A percentile compares a stretch with the other conserved stretches of the same genome.
phyloP scores from a whole-genome alignment of 106 monocot species.

The Acanthochlamys bracteata region DNA sequence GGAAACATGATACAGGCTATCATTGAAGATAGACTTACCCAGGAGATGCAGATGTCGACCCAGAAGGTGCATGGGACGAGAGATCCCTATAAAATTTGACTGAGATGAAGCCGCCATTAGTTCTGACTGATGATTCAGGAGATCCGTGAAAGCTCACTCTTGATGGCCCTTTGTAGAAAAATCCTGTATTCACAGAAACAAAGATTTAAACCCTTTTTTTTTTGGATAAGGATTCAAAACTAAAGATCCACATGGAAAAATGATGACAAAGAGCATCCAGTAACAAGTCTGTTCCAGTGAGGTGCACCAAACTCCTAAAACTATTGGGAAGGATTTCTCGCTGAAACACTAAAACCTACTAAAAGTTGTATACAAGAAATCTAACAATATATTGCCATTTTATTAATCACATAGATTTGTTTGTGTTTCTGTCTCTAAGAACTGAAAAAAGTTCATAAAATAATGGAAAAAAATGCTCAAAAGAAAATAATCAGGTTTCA shows the following conservation, averaged over 20 bases:
- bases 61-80: conserved; percentile 6
- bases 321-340: too few species aligned
- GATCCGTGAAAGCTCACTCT: conserved; percentile 62
- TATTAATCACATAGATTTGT: too few species aligned
- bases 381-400: too few species aligned
- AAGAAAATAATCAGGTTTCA: too few species aligned
- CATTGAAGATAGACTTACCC: conserved; percentile 27
- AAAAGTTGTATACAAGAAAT: too few species aligned
- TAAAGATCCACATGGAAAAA: neutral
- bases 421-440: too few species aligned
- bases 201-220: neutral
- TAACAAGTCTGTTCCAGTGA: too few species aligned
- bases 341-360: too few species aligned
- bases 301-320: too few species aligned
- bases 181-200: conserved; percentile 24
- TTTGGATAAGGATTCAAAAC: too few species aligned
- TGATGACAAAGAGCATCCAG: neutral
- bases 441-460: too few species aligned
- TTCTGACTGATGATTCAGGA: conserved; percentile 44
- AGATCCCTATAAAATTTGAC: conserved; percentile 46
- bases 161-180: conserved; percentile 33
- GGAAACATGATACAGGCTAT: neutral
- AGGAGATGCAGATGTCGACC: conserved; percentile 39
- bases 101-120: conserved; percentile 42
- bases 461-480: too few species aligned